Conservation (phyloP, 192 early-diverging fungal genomes). For the Dissophora globulifera region DNA sequence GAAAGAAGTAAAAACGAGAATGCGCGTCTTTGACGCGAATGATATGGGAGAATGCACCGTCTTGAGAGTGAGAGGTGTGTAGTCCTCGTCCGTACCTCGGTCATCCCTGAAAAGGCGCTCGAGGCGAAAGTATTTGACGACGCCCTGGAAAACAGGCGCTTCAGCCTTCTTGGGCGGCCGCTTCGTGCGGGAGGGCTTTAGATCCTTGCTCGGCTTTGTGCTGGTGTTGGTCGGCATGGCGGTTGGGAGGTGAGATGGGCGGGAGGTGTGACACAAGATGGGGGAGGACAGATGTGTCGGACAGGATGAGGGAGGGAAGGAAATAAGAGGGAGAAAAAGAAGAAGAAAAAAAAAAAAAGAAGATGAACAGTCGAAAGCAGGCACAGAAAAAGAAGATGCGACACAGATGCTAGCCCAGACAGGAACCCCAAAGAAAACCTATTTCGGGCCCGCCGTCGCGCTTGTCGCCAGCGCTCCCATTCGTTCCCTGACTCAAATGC, state of each 20-base stretch:
- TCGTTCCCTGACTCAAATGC: too few species aligned
- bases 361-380: too few species aligned
- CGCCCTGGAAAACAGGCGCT: slow-evolving; percentile 34
- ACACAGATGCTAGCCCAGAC: too few species aligned
- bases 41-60: background rate
- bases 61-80: slow-evolving; percentile 5
- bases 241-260: background rate
- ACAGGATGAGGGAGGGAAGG: background rate
- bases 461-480: background rate
- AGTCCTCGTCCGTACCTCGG: slow-evolving; percentile 23
- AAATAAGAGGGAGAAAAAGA: slow-evolving; percentile 9
- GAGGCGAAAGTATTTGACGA: slow-evolving; percentile 28
- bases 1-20: too few species aligned
- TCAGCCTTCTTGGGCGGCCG: slow-evolving; percentile 29
- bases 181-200: slow-evolving; percentile 19
- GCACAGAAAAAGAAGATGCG: background rate
- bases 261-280: background rate
- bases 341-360: slow-evolving; percentile 15
- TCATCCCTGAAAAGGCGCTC: slow-evolving; percentile 26
- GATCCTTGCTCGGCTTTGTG: slow-evolving; percentile 15
- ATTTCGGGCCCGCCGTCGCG: too few species aligned
- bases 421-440: too few species aligned
- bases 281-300: background rate
- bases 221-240: slow-evolving; percentile 16
- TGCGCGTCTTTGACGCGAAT: too few species aligned